Conservation (phyloP, 2,329 filamentous ascomycete species). For the Capronia epimyces region DNA sequence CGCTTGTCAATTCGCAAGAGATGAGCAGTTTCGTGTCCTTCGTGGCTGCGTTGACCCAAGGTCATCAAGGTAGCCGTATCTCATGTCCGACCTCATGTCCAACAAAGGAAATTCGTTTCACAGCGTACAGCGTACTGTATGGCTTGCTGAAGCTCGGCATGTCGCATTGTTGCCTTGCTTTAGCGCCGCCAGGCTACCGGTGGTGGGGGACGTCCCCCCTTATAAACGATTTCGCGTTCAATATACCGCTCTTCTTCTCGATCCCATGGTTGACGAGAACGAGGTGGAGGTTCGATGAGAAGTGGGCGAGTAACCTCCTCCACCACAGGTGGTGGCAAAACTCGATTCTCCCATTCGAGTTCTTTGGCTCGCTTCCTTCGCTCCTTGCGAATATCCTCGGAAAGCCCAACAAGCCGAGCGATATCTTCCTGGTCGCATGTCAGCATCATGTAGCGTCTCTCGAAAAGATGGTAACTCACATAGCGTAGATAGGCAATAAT, state of each 20-base stretch:
- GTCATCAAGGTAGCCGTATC: too few relatives aligned
- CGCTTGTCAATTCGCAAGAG: too few relatives aligned
- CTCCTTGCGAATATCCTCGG: constrained; percentile 71
- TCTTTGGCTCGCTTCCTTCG: constrained; percentile 55
- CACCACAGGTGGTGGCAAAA: constrained; percentile 24
- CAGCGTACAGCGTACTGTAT: too few relatives aligned
- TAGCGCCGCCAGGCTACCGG: constrained; percentile 25
- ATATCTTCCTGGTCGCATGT: constrained; percentile 67
- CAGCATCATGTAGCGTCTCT: constrained; percentile 26
- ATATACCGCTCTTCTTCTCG: constrained; percentile 29
- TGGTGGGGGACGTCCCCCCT: constrained; percentile 28
- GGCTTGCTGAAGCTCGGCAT: too few relatives aligned
- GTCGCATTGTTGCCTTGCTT: too few relatives aligned
- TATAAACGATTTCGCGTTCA: constrained; percentile 28
- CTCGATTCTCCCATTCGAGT: constrained; percentile 47
- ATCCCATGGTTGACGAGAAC: constrained; percentile 25
- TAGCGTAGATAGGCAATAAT: constrained; percentile 85
- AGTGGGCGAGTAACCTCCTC: constrained; percentile 19
- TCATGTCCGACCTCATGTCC: too few relatives aligned
- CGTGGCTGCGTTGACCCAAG: too few relatives aligned
- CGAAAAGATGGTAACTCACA: constrained; percentile 50
- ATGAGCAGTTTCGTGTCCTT: too few relatives aligned
- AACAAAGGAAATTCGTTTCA: too few relatives aligned
- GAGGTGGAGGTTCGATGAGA: constrained; percentile 25
- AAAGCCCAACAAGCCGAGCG: constrained; percentile 71